Percentiles rank a stretch among this genome's conserved stretches.
These are phyloP conservation scores for Chrysoporthe puriensis DNA, from an alignment of 2,329 filamentous ascomycete genomes.

Conservation along the genomic window DNA sequence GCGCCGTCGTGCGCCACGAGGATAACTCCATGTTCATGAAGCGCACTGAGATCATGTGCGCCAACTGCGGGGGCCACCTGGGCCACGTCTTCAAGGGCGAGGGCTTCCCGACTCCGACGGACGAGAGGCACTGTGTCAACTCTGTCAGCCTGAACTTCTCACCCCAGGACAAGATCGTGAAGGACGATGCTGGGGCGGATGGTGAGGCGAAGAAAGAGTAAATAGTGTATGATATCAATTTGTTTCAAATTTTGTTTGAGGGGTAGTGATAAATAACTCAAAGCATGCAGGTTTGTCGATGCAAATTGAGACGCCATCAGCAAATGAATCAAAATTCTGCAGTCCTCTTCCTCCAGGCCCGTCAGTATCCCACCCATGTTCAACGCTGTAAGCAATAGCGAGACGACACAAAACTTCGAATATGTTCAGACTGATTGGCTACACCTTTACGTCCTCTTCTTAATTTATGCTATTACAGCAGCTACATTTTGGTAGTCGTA, in stretches of 20 bases:
- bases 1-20: conserved; percentile 80
- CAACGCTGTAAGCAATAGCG: no score
- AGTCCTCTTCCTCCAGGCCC: background rate
- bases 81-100: conserved; percentile 94
- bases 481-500: no score
- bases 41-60: conserved; percentile 91
- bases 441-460: no score
- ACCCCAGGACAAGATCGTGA: conserved; percentile 61
- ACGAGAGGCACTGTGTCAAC: conserved; percentile 98
- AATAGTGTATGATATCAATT: background rate
- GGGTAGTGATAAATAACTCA: no score
- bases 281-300: background rate
- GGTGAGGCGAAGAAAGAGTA: conserved; percentile 39
- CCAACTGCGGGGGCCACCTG: conserved; percentile 89
- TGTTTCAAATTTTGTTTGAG: background rate
- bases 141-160: conserved; percentile 86
- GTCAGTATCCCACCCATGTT: no score
- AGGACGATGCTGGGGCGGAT: conserved; percentile 42
- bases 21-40: conserved; percentile 80
- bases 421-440: no score
- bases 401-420: no score
- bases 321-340: no score
- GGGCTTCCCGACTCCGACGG: conserved; percentile 80
- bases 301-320: no score
- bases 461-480: no score